A percentile compares a stretch with the other conserved stretches of the same genome.
phyloP scores from a whole-genome alignment of 164 flowering plant genomes.

The Litsea cubeba region DNA sequence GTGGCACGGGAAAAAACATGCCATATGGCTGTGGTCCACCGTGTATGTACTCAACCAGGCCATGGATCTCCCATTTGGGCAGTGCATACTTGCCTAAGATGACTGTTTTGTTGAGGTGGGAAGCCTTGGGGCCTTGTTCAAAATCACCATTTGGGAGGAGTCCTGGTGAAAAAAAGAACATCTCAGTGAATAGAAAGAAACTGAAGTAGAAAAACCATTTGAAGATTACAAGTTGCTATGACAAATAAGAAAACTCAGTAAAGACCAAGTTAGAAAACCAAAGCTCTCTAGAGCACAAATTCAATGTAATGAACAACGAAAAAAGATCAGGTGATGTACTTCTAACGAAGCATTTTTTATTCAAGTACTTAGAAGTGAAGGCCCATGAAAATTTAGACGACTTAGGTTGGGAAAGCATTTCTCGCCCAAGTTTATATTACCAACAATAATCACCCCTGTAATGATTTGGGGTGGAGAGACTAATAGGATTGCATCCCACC shows the following conservation, averaged over 20 bases:
- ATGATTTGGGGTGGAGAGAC: too few species aligned
- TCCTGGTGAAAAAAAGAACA: slow-evolving; percentile 31
- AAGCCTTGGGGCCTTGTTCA: slow-evolving; percentile 53
- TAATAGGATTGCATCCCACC: too few species aligned
- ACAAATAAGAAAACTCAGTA: too few species aligned
- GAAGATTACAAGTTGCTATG: too few species aligned
- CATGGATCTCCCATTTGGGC: slow-evolving; percentile 82
- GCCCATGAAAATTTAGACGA: too few species aligned
- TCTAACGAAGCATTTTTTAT: too few species aligned
- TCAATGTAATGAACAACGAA: too few species aligned
- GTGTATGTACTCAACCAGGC: slow-evolving; percentile 80
- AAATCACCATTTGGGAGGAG: slow-evolving; percentile 89
- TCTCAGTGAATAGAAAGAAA: neutral
- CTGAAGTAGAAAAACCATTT: neutral
- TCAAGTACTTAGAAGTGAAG: too few species aligned
- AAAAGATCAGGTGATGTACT: neutral
- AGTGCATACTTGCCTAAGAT: slow-evolving; percentile 52
- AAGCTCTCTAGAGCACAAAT: neutral
- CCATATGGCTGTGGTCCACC: slow-evolving; percentile 92
- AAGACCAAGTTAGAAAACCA: too few species aligned
- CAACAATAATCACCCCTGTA: too few species aligned
- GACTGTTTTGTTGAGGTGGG: slow-evolving; percentile 58
- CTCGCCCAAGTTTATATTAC: too few species aligned
- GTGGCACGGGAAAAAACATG: slow-evolving; percentile 74
- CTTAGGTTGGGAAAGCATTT: too few species aligned